Base-by-base conservation (phyloP, 108 stramenopile genomes). In the Fragilaria radians region DNA sequence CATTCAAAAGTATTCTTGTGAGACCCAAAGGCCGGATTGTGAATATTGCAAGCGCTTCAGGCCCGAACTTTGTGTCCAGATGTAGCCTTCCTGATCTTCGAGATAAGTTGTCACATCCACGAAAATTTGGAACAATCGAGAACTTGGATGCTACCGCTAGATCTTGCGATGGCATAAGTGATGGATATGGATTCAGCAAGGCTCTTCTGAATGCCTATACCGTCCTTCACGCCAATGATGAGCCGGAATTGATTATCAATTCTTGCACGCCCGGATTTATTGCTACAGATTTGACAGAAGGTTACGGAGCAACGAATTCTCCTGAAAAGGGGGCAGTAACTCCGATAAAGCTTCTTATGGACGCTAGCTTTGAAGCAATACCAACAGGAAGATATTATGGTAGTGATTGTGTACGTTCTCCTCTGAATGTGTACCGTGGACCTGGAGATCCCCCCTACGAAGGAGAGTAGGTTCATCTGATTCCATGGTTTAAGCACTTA, bases 381-480 rank as follows among this genome's bases (percentile, higher is more conserved):
- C 74, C 74, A 5, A 56, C 54, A 29, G 81, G 81, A 32, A 67
- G 71, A 23, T 82, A 77, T 46, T 82, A 78, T 69, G 81, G 81
- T 3, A 73, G 72, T 24, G 81, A 82, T 60, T 78, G 78, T 0
- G 30, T 56, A 28, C 59, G 81, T 33, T 63, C 60, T 30, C 81
- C 81, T 9, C 34, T 78, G 14, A 67, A 82, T 59, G 68, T 46
- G 42, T 61, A 73, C 52, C 54, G 78, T 22, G 73, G 74, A 69
- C 81, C 78, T 5, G 81, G 81, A 22, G 77, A 79, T 25, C 74
- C 74, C 0, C 70, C 73, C 26, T 82, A 74, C 57, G 73, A 78
- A 53, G 78, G 78, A 42, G 36, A 42, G 36, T 42, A 42, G 36
- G n/a, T n/a, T n/a, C n/a, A n/a, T n/a, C n/a, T n/a, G n/a, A n/a